Base-by-base conservation (phyloP, 148 eudicot species). In the Camellia sinensis region DNA sequence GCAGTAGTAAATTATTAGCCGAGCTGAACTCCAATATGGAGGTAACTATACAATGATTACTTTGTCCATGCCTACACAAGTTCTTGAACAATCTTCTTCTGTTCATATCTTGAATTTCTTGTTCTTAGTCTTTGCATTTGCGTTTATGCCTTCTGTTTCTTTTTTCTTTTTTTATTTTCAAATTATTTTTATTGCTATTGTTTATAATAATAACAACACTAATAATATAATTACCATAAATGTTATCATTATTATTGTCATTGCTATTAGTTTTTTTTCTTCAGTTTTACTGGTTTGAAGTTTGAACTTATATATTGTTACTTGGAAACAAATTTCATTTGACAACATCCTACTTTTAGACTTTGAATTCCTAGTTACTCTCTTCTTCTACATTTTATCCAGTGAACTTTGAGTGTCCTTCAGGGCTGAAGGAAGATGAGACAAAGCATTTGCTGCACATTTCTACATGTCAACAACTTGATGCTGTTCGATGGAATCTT, bases 401-500 rank as follows among this genome's bases (percentile, higher is more conserved):
- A 81, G 83, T 69, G 61, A 81, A 76, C 80, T 70, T 52, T 18
- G 53, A 48, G 17, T 7, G 11, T 82, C 74, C 59, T 82, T 79
- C 82, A 84, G 92, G 83, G 79, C 70, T 52, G 48, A 82, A 74
- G 62, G 97, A 93, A 84, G 95, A 92, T 68, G 94, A 88, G 86
- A 21, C 84, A n/a, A 92, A 91, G 82, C 99, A 88, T 83, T 68
- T 96, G 84, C 81, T 95, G 54, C 97, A 93, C 84, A 87, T 92
- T 73, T 68, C 91, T 86, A 82, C 83, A 12, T 11, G 62, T 66
- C 82, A 76, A 60, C 89, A 83, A 43, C 88, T 90, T 81, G 94
- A 92, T 82, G 89, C 87, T 60, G 87, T 91, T 79, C 81, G 90
- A 63, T 95, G 98, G 98, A 95, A 96, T 86, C 91, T 88, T 83